Evolutionary conservation across 805 yeast species (phyloP).

Genomic region (Kluyveromyces wickerhamii): DNA sequence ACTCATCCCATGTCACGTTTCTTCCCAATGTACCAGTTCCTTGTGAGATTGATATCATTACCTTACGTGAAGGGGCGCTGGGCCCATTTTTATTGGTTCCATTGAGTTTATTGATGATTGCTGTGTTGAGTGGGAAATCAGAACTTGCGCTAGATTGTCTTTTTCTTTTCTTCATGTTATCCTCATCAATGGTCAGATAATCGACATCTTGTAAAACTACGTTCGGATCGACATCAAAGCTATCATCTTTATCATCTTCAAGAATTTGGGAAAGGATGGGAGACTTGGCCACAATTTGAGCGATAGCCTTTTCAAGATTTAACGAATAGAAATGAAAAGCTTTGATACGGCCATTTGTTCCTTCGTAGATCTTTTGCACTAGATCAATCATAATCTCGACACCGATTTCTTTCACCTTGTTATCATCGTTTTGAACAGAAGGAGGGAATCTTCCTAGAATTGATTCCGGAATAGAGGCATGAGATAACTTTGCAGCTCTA

Average conservation of each 20-base stretch:
- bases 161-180: constrained; percentile 22
- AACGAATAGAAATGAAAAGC: constrained; percentile 92
- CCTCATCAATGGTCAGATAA: constrained; percentile 14
- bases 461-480: constrained; percentile 66
- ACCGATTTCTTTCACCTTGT: constrained; percentile 73
- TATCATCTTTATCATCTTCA: constrained; percentile 36
- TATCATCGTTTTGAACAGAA: constrained; percentile 58
- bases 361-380: constrained; percentile 45
- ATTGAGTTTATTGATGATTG: constrained; percentile 6
- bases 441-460: constrained; percentile 49
- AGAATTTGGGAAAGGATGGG: constrained; percentile 43
- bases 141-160: constrained; percentile 25
- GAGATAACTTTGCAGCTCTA: constrained; percentile 83
- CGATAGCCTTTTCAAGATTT: constrained; percentile 87
- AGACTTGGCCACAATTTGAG: constrained; percentile 66
- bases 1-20: constrained; percentile 96
- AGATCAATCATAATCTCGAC: constrained; percentile 64
- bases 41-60: constrained; percentile 66
- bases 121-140: constrained; percentile 2
- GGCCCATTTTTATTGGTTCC: constrained; percentile 35
- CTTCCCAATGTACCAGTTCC: constrained; percentile 81
- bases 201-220: constrained; percentile 15
- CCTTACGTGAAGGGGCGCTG: constrained; percentile 41
- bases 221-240: constrained; percentile 27
- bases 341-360: constrained; percentile 50